A percentile compares a stretch with the other conserved stretches of the same genome.
phyloP scores from a whole-genome alignment of 78 protist genomes.

The Planoprotostelium fungivorum region DNA sequence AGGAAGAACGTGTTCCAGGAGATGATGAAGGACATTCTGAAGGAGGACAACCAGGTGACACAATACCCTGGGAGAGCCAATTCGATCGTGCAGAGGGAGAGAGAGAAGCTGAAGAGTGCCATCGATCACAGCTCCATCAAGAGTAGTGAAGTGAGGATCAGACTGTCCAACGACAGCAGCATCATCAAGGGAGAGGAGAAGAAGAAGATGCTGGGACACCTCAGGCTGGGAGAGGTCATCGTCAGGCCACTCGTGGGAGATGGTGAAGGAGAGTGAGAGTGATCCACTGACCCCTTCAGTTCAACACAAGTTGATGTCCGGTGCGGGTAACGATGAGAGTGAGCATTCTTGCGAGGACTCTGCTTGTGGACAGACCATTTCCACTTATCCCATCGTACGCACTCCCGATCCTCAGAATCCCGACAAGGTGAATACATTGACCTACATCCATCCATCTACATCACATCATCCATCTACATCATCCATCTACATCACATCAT shows the following conservation, averaged over 20 bases:
- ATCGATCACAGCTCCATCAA: background rate
- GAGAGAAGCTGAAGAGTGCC: background rate
- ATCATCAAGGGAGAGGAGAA: background rate
- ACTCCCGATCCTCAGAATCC: background rate
- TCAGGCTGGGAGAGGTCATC: background rate
- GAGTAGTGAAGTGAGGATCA: background rate
- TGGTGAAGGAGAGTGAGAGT: background rate
- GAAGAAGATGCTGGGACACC: background rate
- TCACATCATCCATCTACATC: too few relatives aligned
- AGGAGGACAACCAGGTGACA: background rate
- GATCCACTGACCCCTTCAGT: background rate
- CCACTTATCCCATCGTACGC: background rate
- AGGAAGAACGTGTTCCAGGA: background rate
- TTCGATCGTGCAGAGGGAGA: background rate
- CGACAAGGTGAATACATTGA: too few relatives aligned
- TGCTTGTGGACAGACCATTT: background rate
- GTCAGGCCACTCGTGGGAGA: background rate
- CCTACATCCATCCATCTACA: too few relatives aligned
- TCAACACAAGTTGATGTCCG: background rate
- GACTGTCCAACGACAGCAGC: background rate
- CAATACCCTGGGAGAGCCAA: background rate
- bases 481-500: too few relatives aligned
- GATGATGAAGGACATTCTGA: background rate
- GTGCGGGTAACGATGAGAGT: background rate
- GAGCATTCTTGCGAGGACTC: background rate